Evolutionary conservation across 352 stramenopile species (phyloP).

Genomic region (Globisporangium echinulatum): DNA sequence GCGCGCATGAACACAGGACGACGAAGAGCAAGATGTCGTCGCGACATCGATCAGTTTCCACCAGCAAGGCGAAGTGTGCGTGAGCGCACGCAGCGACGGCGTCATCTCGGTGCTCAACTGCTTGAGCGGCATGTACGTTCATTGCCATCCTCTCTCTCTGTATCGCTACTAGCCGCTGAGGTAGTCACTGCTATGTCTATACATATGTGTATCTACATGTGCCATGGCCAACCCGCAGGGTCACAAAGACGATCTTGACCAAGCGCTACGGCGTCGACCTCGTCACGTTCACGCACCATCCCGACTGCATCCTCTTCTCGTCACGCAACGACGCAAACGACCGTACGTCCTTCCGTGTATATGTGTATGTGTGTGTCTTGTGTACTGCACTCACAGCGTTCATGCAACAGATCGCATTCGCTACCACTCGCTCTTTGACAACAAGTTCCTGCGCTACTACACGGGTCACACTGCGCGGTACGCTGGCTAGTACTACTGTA

Average conservation of each 20-base stretch:
- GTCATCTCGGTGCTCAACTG: constrained; percentile 81
- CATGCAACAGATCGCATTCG: constrained; percentile 56
- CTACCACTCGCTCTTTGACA: constrained; percentile 87
- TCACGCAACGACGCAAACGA: constrained; percentile 69
- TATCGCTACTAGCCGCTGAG: background rate
- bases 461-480: constrained; percentile 70
- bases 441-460: constrained; percentile 87
- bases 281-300: constrained; percentile 73
- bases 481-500: background rate
- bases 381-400: background rate
- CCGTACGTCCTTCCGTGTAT: constrained; percentile 24
- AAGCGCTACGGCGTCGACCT: constrained; percentile 81
- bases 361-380: too few relatives aligned
- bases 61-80: constrained; percentile 67
- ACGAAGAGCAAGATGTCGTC: constrained; percentile 53
- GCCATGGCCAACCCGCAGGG: constrained; percentile 20
- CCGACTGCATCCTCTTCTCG: constrained; percentile 83
- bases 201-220: too few relatives aligned
- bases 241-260: constrained; percentile 81
- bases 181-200: too few relatives aligned
- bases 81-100: constrained; percentile 70
- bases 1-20: constrained; percentile 21
- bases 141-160: background rate
- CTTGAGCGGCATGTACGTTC: constrained; percentile 66
- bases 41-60: constrained; percentile 76